Conservation (phyloP, 306 rosid genomes). For the Rosa multiflora region DNA sequence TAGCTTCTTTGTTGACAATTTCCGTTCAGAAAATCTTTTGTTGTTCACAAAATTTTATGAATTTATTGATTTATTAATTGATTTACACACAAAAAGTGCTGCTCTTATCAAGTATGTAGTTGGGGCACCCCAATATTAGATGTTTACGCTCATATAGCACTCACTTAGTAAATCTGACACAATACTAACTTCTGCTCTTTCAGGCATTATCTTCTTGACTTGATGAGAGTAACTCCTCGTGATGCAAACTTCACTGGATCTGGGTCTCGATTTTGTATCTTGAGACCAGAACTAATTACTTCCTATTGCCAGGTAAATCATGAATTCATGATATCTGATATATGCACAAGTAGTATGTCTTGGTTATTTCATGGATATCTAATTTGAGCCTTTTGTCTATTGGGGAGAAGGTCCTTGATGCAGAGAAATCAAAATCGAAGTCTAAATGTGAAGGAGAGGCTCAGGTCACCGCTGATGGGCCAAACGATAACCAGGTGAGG, state of each 20-base stretch:
- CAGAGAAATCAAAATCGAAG: slow-evolving; percentile 53
- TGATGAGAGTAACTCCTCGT: slow-evolving; percentile 97
- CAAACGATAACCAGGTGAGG: slow-evolving; percentile 45
- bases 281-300: slow-evolving; percentile 86
- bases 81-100: neutral
- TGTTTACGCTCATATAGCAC: neutral
- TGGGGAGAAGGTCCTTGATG: slow-evolving; percentile 59
- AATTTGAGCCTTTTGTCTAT: slow-evolving; percentile 13
- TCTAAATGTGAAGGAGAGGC: slow-evolving; percentile 42
- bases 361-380: slow-evolving; percentile 18
- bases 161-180: neutral
- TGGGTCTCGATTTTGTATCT: slow-evolving; percentile 82
- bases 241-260: slow-evolving; percentile 90
- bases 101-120: neutral
- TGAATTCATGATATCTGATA: slow-evolving; percentile 5
- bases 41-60: neutral
- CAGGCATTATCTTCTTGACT: slow-evolving; percentile 96
- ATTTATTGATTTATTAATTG: neutral
- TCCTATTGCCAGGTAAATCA: slow-evolving; percentile 73
- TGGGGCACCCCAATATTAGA: neutral
- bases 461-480: slow-evolving; percentile 33
- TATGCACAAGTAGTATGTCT: neutral
- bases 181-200: slow-evolving; percentile 10
- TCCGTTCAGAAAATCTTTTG: too few relatives aligned
- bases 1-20: neutral